Percentiles rank a stretch among this genome's conserved stretches.
Conservation (phyloP, 495 filamentous ascomycete species). For the Tirmania nivea region DNA sequence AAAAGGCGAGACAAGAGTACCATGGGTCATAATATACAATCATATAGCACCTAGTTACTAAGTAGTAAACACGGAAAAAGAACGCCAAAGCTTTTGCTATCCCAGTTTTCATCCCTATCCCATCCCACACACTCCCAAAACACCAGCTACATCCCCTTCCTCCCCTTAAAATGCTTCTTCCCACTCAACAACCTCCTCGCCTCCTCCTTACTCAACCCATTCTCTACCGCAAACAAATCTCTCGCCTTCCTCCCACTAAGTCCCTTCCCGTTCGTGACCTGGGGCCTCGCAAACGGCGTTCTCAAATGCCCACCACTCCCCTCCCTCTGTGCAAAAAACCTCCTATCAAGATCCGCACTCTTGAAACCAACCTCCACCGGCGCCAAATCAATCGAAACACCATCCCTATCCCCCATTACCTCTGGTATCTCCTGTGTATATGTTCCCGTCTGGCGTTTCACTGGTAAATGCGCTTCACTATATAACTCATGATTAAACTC, state of each 20-base stretch:
- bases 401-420: slow-evolving; percentile 20
- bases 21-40: too few species aligned
- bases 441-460: slow-evolving; percentile 5
- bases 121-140: too few species aligned
- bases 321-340: slow-evolving; percentile 55
- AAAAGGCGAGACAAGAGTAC: too few species aligned
- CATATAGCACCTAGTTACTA: too few species aligned
- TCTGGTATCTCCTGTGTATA: slow-evolving; percentile 32
- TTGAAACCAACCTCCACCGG: slow-evolving; percentile 32
- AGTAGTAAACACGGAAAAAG: too few species aligned
- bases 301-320: slow-evolving; percentile 41
- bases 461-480: slow-evolving; percentile 52
- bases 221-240: slow-evolving; percentile 65
- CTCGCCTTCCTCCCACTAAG: slow-evolving; percentile 67
- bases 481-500: slow-evolving; percentile 85
- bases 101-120: too few species aligned
- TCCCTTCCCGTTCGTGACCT: slow-evolving; percentile 35
- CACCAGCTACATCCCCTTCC: slow-evolving; percentile 24
- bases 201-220: slow-evolving; percentile 64
- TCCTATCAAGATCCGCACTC: slow-evolving; percentile 54
- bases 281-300: slow-evolving; percentile 69
- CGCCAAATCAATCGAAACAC: slow-evolving; percentile 26
- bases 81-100: too few species aligned
- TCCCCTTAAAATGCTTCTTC: slow-evolving; percentile 93
- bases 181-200: slow-evolving; percentile 36